A percentile compares a stretch with the other conserved stretches of the same genome.
Conservation (phyloP, 1,284 basidiomycete species). For the Irpex sp. region DNA sequence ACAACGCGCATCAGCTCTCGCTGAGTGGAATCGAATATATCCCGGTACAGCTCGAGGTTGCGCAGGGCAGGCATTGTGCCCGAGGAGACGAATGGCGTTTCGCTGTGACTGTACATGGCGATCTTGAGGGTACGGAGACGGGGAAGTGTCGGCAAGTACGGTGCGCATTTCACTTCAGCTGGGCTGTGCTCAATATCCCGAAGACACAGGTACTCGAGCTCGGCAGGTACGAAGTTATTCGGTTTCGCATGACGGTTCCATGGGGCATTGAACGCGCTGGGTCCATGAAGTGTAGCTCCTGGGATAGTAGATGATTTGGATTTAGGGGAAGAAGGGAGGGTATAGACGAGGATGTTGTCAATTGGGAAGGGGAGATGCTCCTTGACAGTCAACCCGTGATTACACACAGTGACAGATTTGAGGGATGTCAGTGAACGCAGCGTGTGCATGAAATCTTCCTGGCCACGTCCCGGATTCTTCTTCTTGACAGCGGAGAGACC, state of each 20-base stretch:
- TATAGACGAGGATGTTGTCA: slow-evolving; percentile 13
- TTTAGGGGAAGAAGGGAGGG: slow-evolving; percentile 2
- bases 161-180: slow-evolving; percentile 8
- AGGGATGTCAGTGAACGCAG: slow-evolving; percentile 10
- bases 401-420: slow-evolving; percentile 9
- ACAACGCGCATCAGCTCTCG: background rate
- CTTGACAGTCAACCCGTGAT: slow-evolving; percentile 4
- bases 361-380: slow-evolving; percentile 3
- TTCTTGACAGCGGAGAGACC: background rate
- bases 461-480: background rate
- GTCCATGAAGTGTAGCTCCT: slow-evolving; percentile 7
- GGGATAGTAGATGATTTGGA: slow-evolving; percentile 3
- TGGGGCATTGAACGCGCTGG: slow-evolving; percentile 10
- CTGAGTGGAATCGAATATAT: slow-evolving; percentile 1
- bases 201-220: slow-evolving; percentile 10
- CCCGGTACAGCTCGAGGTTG: slow-evolving; percentile 7
- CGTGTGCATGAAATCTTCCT: slow-evolving; percentile 6
- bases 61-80: slow-evolving; percentile 5
- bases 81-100: slow-evolving; percentile 6
- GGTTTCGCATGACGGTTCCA: slow-evolving; percentile 13
- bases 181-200: slow-evolving; percentile 9
- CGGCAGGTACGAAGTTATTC: slow-evolving; percentile 6
- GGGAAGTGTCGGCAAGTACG: slow-evolving; percentile 12
- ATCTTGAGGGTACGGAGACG: slow-evolving; percentile 6
- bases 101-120: slow-evolving; percentile 1